Evolutionary conservation across 768 basidiomycete species (phyloP).

Genomic region (Cystobasidium ongulense): DNA sequence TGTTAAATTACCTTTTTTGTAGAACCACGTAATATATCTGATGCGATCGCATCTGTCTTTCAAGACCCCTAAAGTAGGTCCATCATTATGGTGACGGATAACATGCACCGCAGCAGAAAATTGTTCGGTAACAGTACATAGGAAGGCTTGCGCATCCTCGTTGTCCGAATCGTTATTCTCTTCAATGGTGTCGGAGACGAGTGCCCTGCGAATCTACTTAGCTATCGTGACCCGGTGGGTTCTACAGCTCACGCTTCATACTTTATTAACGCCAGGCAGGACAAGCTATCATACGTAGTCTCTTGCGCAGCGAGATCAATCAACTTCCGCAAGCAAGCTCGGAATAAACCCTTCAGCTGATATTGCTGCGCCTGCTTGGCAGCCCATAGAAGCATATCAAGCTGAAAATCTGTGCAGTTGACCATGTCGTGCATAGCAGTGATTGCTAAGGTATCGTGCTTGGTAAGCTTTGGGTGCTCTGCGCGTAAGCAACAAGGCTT

Average conservation of each 20-base stretch:
- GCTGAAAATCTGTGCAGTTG: neutral
- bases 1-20: conserved; percentile 16
- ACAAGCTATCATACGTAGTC: neutral
- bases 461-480: neutral
- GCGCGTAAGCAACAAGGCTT: too few relatives aligned
- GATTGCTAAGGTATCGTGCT: neutral
- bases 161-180: neutral
- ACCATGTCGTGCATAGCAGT: neutral
- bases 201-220: neutral
- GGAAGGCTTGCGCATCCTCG: neutral
- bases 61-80: neutral
- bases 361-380: neutral
- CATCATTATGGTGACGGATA: neutral
- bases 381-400: conserved; percentile 14
- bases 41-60: neutral
- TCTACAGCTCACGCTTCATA: neutral
- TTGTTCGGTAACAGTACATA: neutral
- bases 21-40: neutral
- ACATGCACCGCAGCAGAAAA: neutral
- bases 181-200: neutral
- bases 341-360: neutral
- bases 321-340: neutral
- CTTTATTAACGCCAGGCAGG: neutral
- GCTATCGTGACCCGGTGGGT: neutral
- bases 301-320: too few relatives aligned